phyloP scores from a whole-genome alignment of 106 monocot genomes.

The Dendrobium catenatum region DNA sequence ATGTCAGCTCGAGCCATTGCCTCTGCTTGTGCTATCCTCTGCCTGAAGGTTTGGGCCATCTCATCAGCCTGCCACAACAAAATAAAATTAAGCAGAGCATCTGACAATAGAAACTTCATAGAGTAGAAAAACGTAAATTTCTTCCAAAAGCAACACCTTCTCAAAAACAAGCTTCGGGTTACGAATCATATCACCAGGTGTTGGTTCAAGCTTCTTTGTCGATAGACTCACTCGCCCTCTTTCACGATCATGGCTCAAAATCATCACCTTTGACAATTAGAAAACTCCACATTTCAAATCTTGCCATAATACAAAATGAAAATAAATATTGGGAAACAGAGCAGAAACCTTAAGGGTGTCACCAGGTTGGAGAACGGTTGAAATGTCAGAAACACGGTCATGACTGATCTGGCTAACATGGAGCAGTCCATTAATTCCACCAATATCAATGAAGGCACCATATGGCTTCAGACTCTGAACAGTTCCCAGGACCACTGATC shows the following conservation, averaged over 20 bases:
- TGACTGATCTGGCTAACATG: conserved; percentile 99
- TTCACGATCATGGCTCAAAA: conserved; percentile 91
- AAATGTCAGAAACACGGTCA: conserved; percentile 83
- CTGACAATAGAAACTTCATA: neutral
- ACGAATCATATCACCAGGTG: conserved; percentile 97
- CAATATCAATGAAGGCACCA: conserved; percentile 93
- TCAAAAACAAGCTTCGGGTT: conserved; percentile 97
- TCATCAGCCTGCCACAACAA: conserved; percentile 69
- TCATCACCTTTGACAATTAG: conserved; percentile 61
- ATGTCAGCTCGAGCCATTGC: conserved; percentile 99
- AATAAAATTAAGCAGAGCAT: conserved; percentile 2
- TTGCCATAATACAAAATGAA: neutral
- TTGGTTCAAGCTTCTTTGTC: conserved; percentile 94
- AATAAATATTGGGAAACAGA: neutral
- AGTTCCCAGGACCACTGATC: conserved; percentile 82
- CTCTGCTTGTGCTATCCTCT: conserved; percentile 97
- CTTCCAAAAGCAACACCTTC: conserved; percentile 43
- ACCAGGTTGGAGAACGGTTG: conserved; percentile 89
- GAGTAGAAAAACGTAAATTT: neutral
- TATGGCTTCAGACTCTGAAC: conserved; percentile 94
- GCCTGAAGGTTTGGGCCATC: conserved; percentile 95
- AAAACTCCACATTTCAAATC: neutral
- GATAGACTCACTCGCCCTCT: conserved; percentile 86
- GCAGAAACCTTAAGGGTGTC: conserved; percentile 76
- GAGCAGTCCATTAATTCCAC: conserved; percentile 88